A percentile compares a stretch with the other conserved stretches of the same genome.
Evolutionary conservation across 192 early-diverging fungal genomes (phyloP).

Genomic region (Umbelopsis sp.): DNA sequence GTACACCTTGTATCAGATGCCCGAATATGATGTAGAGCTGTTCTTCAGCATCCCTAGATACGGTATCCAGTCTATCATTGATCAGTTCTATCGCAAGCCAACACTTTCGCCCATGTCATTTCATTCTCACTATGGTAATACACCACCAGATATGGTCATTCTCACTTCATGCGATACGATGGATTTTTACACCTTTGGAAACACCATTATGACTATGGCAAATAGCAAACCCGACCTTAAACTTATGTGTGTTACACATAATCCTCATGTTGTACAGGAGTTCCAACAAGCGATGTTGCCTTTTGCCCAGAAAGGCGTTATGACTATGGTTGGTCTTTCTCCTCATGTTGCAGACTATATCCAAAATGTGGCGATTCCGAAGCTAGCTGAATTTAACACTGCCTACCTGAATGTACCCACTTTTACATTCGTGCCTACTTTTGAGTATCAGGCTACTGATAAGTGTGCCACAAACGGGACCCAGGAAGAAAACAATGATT

Average conservation of each 20-base stretch:
- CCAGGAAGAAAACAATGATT: not conserved
- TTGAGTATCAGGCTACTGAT: not conserved
- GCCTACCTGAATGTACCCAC: not conserved
- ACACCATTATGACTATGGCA: not conserved
- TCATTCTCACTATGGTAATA: not conserved
- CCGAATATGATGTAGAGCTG: conserved; percentile 8
- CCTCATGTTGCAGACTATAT: conserved; percentile 14
- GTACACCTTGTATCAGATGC: conserved; percentile 9
- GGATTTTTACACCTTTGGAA: not conserved
- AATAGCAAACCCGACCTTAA: not conserved
- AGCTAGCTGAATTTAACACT: not conserved
- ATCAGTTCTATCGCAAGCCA: conserved; percentile 10
- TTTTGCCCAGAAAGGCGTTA: not conserved
- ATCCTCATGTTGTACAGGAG: not conserved
- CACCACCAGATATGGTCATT: conserved; percentile 1
- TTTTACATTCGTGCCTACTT: conserved; percentile 6
- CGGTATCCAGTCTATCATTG: conserved; percentile 6
- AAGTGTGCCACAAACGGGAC: not conserved
- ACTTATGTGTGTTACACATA: conserved; percentile 10
- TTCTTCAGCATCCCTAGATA: conserved; percentile 9
- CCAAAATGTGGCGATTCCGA: not conserved
- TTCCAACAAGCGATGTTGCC: not conserved
- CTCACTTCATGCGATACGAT: conserved; percentile 6
- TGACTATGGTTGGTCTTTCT: conserved; percentile 18
- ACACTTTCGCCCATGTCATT: not conserved